A percentile compares a stretch with the other conserved stretches of the same genome.
These are phyloP conservation scores for Scedosporium minutisporum DNA, from an alignment of 2,329 filamentous ascomycete species.

Conservation along the genomic window DNA sequence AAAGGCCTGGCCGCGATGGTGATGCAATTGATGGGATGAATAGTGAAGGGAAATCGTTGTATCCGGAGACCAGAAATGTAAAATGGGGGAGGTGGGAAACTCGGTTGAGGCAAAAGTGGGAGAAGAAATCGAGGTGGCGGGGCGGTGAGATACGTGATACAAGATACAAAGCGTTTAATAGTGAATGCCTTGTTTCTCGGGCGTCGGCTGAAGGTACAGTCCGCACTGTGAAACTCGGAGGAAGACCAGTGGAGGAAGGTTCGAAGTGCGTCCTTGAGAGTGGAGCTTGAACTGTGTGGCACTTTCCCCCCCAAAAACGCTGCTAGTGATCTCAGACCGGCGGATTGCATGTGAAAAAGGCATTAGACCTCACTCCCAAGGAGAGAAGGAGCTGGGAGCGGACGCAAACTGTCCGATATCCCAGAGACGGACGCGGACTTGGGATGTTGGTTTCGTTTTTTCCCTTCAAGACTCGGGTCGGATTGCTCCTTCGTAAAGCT, in stretches of 20 bases:
- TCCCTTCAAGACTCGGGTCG: too few relatives aligned
- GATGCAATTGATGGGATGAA: conserved; percentile 12
- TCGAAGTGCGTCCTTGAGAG: not conserved
- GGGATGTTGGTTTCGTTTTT: too few relatives aligned
- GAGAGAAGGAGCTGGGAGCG: too few relatives aligned
- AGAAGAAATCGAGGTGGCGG: conserved; percentile 5
- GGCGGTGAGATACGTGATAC: not conserved
- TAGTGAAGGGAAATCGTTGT: conserved; percentile 26
- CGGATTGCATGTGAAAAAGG: not conserved
- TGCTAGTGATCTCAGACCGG: not conserved
- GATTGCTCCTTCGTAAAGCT: not conserved
- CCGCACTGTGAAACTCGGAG: not conserved
- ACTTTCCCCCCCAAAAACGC: not conserved
- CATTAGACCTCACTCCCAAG: not conserved
- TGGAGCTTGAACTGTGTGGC: not conserved
- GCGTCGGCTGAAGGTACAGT: not conserved
- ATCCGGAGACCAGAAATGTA: conserved; percentile 19
- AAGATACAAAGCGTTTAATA: not conserved
- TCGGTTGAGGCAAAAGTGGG: not conserved
- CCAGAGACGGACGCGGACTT: too few relatives aligned
- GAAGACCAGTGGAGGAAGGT: not conserved
- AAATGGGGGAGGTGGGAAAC: not conserved
- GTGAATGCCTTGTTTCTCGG: not conserved
- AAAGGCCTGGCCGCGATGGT: conserved; percentile 18
- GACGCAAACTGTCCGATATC: too few relatives aligned